Evolutionary conservation across 139 green algal species (phyloP), one percentile per base, ranked within the genome.

Genomic region (Tetradesmus lagerheimii): DNA sequence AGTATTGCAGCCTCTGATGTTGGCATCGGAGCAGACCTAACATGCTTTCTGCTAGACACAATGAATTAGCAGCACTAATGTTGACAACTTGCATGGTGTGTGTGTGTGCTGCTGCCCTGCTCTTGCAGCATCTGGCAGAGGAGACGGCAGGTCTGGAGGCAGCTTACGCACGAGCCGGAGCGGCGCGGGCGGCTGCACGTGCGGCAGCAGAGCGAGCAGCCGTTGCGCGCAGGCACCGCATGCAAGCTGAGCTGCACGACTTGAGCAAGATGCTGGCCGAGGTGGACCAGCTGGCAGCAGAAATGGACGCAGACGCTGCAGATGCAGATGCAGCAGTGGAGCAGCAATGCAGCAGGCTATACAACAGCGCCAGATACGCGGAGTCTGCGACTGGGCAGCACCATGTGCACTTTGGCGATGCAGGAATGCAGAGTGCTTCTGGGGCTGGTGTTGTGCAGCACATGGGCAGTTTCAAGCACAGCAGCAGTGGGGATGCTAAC

Each of bases 221-320:
- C 2, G 43, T 31, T 25, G 45, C 20, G 4, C 85, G 85, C 41
- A 53, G 71, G 29, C 64, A 64, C 31, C 71, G 85, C 18, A 18
- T 89, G 29, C 50, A 20, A 20, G 85, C 85, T 57, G 85, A 89
- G 71, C 29, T 89, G 64, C 23, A 34, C 0, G 66, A 89, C 66
- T 38, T 89, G n/a, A 74, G 74, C 45, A 25, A 37, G 31, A 74
- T 89, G 85, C 71, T 89, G 29, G 31, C 43, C n/a, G 85, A 89
- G 71, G 66, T 83, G 5, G 67, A 89, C 45, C 1, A 34, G 8
- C 85, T 89, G 18, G 85, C 74, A 45, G 85, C 43, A 35, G 67
- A 80, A 4, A 88, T 88, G 38, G 83, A 88, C 14, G 38, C 2
- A 31, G 83, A 88, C 12, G 62, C 81, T 77, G 53, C 81, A 34